Evolutionary conservation across 345 rosid species (phyloP), one percentile per base, ranked within the genome.

Genomic region (Heritiera littoralis): DNA sequence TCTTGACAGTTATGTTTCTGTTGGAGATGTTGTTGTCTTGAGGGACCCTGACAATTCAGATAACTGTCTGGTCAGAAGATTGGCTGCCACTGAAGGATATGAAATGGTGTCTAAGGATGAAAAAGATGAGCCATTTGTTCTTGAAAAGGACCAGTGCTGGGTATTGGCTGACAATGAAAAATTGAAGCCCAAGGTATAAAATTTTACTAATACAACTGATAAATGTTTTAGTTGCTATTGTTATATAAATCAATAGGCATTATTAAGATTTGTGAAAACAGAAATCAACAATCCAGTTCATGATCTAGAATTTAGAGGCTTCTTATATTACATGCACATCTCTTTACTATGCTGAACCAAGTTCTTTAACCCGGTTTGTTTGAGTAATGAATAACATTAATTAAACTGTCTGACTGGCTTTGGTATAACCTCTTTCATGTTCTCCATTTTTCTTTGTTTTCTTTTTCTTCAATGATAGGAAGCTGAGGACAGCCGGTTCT

Each of bases 11-110:
- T 84, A 54, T 74, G 89, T 94, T 80, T 88, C 83, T 87, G 87
- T 92, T 83, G 99, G 99, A 82, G 98, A 97, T 82, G 94, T 92
- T n/a, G 92, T 97, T 74, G 91, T 97, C 75, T 56, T 94, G 80
- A 97, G 92, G 88, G 98, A 97, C 77, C 99, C 99, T 75, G 89
- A 79, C 69, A 72, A 84, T 15, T 81, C 89, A 18, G 87, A 88
- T 30, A 87, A 86, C 80, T 80, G 78, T 85, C 77, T 93, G 12
- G 92, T 97, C 68, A 93, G 98, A 86, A 88, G 98, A 88, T 87
- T 97, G 84, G 95, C 95, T 81, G 99, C 95, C 43, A 76, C 78
- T 17, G 92, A 89, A 88, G 98, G 99, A 67, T 86, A 82, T 78
- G 97, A 97, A 89, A 94, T 94, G 98, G 92, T 81, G 45, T 97